phyloP scores from a whole-genome alignment of 1,139 yeast genomes.

The Tardiomyces depauwii region DNA sequence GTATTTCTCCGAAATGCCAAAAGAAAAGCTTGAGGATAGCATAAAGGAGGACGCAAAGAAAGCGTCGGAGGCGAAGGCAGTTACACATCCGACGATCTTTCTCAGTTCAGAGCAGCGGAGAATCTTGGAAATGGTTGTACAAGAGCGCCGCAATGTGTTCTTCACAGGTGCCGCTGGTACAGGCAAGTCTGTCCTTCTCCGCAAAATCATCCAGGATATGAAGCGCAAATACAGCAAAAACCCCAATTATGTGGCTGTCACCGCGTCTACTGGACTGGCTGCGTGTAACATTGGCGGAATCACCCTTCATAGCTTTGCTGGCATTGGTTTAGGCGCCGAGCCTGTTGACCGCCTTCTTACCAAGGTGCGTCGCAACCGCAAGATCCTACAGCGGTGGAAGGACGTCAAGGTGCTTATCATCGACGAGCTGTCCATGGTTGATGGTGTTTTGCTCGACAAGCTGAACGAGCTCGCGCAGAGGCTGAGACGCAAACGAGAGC shows the following conservation, averaged over 20 bases:
- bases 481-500: conserved; percentile 30
- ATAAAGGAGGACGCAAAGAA: background rate
- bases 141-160: conserved; percentile 48
- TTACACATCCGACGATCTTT: conserved; percentile 16
- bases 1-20: background rate
- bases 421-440: conserved; percentile 81
- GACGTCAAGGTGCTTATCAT: conserved; percentile 51
- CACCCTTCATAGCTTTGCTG: conserved; percentile 68
- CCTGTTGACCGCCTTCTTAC: conserved; percentile 33
- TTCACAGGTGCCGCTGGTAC: conserved; percentile 97
- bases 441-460: conserved; percentile 53
- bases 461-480: conserved; percentile 51
- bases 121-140: conserved; percentile 53
- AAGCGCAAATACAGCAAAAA: conserved; percentile 31
- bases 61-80: background rate
- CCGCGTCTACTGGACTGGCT: conserved; percentile 90
- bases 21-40: background rate
- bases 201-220: conserved; percentile 55
- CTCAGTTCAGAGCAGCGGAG: conserved; percentile 60
- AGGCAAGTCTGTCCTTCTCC: conserved; percentile 74
- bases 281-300: conserved; percentile 81
- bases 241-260: conserved; percentile 61
- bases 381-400: conserved; percentile 46
- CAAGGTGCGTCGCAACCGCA: conserved; percentile 32
- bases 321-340: conserved; percentile 62